Base-by-base conservation (phyloP, 371 early-diverging fungal species). In the Mortierella sp. region DNA sequence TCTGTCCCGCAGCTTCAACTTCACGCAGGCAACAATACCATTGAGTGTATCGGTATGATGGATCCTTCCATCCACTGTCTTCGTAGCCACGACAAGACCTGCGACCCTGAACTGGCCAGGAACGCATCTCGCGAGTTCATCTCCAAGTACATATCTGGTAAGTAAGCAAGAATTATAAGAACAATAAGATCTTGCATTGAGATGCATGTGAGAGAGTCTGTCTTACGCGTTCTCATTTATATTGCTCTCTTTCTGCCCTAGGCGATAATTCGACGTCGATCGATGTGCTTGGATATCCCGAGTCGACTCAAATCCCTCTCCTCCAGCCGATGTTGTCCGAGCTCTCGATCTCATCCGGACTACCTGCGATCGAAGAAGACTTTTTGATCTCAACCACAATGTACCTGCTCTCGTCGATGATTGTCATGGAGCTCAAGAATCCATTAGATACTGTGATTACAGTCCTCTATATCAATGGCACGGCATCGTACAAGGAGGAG, bases 111-210 rank as follows among this genome's bases (percentile, higher is more conserved):
- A 3, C 63, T 75, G 24, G 87, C 82, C 44, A 65, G 8, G 34
- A 73, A 52, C 24, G 87, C 87, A 0, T 74, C 82, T 0, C 82
- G 87, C 16, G 82, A 79, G 55, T 86, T 86, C 45, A 78, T 86
- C 3, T 86, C 87, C 42, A 75, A 77, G 50, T 86, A 86, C 42
- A 86, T 86, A n/a, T 82, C 87, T 45, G 87, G 85, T 84, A 75
- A 24, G 77, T 11, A 42, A 38, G 63, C 63, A 31, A 19, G 38
- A 38, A 63, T 34, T 38, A 38, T 38, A 38, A 38, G 10, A 16
- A 16, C 7, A 31, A 26, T 16, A 63, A 63, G 16, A 16, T 34
- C 13, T 34, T 50, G 50, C 14, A 48, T 1, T 48, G 48, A 11
- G 8, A 31, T 63, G 16, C 16, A 60, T 13, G 16, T 31, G 63